Evolutionary conservation across 2,329 filamentous ascomycete species (phyloP).

Genomic region (Teratosphaeriaceae sp.): DNA sequence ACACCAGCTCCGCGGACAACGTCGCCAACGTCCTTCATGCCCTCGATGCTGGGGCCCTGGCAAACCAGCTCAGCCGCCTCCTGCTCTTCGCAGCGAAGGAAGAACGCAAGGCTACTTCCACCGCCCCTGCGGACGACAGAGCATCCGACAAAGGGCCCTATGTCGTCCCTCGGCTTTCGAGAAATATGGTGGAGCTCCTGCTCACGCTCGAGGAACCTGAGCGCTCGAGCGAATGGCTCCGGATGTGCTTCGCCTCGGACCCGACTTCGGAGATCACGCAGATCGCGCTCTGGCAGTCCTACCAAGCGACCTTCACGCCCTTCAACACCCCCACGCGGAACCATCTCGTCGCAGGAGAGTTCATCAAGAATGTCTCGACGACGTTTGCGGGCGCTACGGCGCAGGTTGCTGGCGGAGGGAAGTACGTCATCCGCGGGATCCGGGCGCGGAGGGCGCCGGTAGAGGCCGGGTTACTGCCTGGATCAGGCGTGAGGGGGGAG

Average conservation of each 20-base stretch:
- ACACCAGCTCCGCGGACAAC: constrained; percentile 78
- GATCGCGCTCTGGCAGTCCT: constrained; percentile 93
- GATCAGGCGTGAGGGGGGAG: constrained; percentile 19
- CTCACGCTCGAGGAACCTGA: constrained; percentile 76
- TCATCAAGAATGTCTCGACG: constrained; percentile 88
- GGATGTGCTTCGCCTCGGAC: constrained; percentile 89
- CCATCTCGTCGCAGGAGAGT: constrained; percentile 71
- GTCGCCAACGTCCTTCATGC: constrained; percentile 64
- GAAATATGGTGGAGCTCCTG: constrained; percentile 66
- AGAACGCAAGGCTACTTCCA: constrained; percentile 11
- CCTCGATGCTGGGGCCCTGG: constrained; percentile 58
- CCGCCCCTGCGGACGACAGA: constrained; percentile 2
- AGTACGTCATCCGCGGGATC: constrained; percentile 96
- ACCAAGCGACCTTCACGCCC: constrained; percentile 75
- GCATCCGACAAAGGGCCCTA: constrained; percentile 7
- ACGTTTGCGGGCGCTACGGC: constrained; percentile 78
- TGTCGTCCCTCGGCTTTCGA: constrained; percentile 44
- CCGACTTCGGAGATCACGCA: constrained; percentile 84
- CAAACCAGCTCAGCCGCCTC: constrained; percentile 72
- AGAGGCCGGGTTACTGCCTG: constrained; percentile 34
- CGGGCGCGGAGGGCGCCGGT: constrained; percentile 64
- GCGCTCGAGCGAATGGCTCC: constrained; percentile 56
- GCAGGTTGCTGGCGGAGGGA: constrained; percentile 74
- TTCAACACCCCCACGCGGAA: constrained; percentile 44
- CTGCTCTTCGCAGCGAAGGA: constrained; percentile 49